Evolutionary conservation across 1,284 basidiomycete genomes (phyloP), one percentile per base, ranked within the genome.

Genomic region (Rhodotorula sp.): DNA sequence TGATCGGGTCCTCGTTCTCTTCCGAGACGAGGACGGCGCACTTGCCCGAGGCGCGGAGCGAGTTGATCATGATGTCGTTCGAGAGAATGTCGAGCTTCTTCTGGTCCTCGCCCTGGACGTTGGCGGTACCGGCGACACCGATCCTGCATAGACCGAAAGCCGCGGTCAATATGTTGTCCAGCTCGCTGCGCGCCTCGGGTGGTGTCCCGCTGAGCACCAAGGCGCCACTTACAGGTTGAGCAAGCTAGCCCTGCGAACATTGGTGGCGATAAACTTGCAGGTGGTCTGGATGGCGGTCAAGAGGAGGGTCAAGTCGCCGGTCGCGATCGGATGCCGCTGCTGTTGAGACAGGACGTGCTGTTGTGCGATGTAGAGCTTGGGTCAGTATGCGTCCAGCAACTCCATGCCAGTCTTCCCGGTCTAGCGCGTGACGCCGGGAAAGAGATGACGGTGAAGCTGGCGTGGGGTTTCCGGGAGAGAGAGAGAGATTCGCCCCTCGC

Each of bases 31-130:
- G 90, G 46, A 99, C 95, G 26, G 94, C 90, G 18, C 91, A 91
- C 87, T 97, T 98, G 72, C 97, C 93, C 39, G 92, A 75, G 7
- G 71, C 73, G 52, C 67, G 70, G 15, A 78, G 74, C 48, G 81
- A 80, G 72, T 98, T 99, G 82, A 99, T 88, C 97, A 99, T 99
- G 86, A 99, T 99, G 82, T 99, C 95, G 83, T 99, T 99, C 31
- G 94, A 92, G 64, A 99, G 61, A 61, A 76, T 70, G 71, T 71
- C 70, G 69, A 99, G 87, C 85, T 99, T 99, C 87, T 99, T 99
- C 86, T 99, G 97, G 81, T 98, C 97, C 82, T 99, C 97, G 62
- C 97, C 97, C 83, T 97, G 93, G 20, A 97, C 91, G 81, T 99
- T 99, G 60, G 91, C 91, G 80, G 95, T 92, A 29, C 97, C 97